A percentile compares a stretch with the other conserved stretches of the same genome.
Conservation (phyloP, 371 early-diverging fungal species). For the Blakeslea trispora region DNA sequence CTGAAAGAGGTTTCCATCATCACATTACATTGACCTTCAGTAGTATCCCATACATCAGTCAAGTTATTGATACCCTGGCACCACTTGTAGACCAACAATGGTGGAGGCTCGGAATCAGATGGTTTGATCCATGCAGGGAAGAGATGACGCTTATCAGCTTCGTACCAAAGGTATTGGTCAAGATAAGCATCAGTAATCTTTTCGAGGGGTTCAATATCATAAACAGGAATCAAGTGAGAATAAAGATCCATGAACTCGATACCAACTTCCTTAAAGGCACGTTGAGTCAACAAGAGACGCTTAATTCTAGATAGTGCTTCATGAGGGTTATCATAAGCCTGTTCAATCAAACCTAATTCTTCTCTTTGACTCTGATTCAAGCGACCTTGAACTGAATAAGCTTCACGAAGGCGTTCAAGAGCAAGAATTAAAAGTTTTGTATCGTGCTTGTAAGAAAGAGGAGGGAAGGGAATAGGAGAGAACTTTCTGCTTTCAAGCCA, state of each 20-base stretch:
- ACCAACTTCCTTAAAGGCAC: conserved; percentile 99
- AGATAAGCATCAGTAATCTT: conserved; percentile 99
- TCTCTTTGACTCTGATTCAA: conserved; percentile 96
- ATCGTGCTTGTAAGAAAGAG: conserved; percentile 98
- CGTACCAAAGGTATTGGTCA: conserved; percentile 99
- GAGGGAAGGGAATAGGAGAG: conserved; percentile 98
- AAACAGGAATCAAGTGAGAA: conserved; percentile 93
- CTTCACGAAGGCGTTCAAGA: conserved; percentile 94
- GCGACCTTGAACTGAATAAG: conserved; percentile 95
- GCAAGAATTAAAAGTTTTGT: conserved; percentile 95
- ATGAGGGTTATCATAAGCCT: conserved; percentile 97
- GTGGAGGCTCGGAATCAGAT: conserved; percentile 95
- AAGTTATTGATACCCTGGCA: conserved; percentile 98
- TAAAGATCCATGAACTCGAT: conserved; percentile 99
- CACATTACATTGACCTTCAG: conserved; percentile 91
- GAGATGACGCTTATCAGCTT: conserved; percentile 82
- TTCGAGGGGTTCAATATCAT: conserved; percentile 97
- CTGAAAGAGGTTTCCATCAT: conserved; percentile 93
- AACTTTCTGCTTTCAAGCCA: conserved; percentile 98
- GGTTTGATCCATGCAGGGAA: conserved; percentile 99
- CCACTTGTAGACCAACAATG: conserved; percentile 97
- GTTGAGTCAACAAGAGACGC: conserved; percentile 93
- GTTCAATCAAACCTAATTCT: conserved; percentile 96
- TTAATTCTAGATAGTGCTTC: conserved; percentile 95
- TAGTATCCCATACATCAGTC: conserved; percentile 93